Evolutionary conservation across 2,329 filamentous ascomycete species (phyloP).

Genomic region (Verticillium klebahnii): DNA sequence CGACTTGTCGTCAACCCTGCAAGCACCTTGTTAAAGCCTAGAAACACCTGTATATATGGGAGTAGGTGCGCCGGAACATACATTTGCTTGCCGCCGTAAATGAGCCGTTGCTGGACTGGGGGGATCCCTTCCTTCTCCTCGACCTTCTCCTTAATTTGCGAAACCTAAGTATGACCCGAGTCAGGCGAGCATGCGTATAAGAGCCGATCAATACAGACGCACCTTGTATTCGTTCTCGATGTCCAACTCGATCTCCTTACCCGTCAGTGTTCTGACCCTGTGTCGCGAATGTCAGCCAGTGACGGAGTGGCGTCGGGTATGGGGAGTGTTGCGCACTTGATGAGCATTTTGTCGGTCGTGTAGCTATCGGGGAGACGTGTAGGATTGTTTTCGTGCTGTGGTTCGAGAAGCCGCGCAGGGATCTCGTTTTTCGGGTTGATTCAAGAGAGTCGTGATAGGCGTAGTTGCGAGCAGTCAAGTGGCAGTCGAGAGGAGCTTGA

Average conservation of each 20-base stretch:
- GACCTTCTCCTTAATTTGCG: constrained; percentile 96
- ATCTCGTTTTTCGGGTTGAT: not conserved
- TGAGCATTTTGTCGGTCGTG: constrained; percentile 33
- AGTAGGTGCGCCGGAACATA: constrained; percentile 32
- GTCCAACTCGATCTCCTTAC: constrained; percentile 98
- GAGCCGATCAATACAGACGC: constrained; percentile 13
- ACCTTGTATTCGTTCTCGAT: constrained; percentile 95
- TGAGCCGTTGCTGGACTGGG: constrained; percentile 91
- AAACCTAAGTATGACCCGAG: constrained; percentile 55
- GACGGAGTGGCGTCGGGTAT: not conserved
- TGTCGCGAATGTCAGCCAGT: constrained; percentile 4
- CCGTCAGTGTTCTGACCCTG: constrained; percentile 95
- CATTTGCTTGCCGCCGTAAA: constrained; percentile 98
- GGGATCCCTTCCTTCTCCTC: constrained; percentile 99
- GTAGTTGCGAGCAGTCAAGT: not conserved
- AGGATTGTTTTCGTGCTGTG: no score
- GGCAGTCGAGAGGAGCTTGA: no score
- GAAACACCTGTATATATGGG: not conserved
- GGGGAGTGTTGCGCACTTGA: constrained; percentile 40
- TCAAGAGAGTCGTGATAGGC: not conserved
- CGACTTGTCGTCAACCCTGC: constrained; percentile 90
- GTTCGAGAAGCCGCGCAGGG: not conserved
- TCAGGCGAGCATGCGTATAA: not conserved
- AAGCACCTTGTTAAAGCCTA: not conserved
- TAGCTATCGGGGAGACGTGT: not conserved